Evolutionary conservation across 31 red algal species (phyloP).

Genomic region (Porphyra umbilicalis): DNA sequence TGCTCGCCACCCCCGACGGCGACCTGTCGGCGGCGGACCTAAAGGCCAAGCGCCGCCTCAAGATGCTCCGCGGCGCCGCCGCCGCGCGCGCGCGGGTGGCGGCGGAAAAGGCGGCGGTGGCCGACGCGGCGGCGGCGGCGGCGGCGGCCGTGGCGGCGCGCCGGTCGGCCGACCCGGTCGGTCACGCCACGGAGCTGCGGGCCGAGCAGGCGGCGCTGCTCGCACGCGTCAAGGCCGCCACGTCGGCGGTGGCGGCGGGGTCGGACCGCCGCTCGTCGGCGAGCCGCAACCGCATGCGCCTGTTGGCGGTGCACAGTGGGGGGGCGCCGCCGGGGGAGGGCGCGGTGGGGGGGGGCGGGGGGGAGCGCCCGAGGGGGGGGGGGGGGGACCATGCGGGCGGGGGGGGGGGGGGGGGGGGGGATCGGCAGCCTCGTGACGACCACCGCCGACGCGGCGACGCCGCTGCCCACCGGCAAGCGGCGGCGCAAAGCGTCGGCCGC

Average conservation of each 20-base stretch:
- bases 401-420: not conserved
- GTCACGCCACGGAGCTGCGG: conserved; percentile 37
- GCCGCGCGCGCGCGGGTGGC: conserved; percentile 51
- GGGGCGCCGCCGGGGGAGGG: conserved; percentile 33
- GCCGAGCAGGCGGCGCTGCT: conserved; percentile 53
- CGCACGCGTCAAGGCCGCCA: conserved; percentile 42
- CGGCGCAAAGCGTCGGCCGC: conserved; percentile 21
- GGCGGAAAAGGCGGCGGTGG: conserved; percentile 46
- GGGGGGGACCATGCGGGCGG: not conserved
- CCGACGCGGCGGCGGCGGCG: conserved; percentile 29
- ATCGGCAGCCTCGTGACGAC: not conserved
- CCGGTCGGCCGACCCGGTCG: conserved; percentile 43
- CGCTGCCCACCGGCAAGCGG: not conserved
- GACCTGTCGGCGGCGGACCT: conserved; percentile 58
- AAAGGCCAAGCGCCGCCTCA: conserved; percentile 52
- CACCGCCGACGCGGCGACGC: not conserved
- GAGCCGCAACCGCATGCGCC: conserved; percentile 64
- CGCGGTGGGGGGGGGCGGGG: conserved; percentile 15
- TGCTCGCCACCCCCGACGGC: conserved; percentile 59
- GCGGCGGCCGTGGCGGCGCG: conserved; percentile 19
- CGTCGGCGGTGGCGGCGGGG: conserved; percentile 45
- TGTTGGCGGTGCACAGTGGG: conserved; percentile 74
- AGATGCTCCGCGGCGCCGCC: conserved; percentile 55
- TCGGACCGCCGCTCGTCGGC: conserved; percentile 71
- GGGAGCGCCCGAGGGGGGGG: not conserved